Conservation (phyloP, 306 rosid species). For the Chamaecrista fasciculata region DNA sequence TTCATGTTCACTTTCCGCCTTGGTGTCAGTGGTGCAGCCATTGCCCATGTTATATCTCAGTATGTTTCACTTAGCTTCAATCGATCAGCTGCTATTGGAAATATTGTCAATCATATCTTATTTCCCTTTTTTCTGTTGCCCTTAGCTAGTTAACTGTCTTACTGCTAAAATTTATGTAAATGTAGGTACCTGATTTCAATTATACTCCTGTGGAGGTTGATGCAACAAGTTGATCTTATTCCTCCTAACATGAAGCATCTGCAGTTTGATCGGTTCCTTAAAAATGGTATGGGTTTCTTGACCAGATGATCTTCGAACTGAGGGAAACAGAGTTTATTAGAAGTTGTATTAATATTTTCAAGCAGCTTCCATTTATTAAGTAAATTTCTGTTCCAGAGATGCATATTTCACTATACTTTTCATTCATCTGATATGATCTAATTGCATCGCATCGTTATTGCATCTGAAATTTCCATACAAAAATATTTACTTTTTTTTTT, state of each 20-base stretch:
- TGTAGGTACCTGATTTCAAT: conserved; percentile 66
- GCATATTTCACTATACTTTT: background rate
- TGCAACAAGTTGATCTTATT: conserved; percentile 59
- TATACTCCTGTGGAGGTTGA: conserved; percentile 72
- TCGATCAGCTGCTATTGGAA: no score
- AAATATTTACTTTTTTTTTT: background rate
- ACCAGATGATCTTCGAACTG: conserved; percentile 7
- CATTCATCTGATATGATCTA: background rate
- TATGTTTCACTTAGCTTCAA: conserved; percentile 38
- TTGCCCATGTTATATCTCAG: conserved; percentile 97
- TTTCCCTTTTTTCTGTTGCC: conserved; percentile 14
- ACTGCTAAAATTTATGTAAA: conserved; percentile 17
- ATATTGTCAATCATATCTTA: background rate
- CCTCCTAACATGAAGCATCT: conserved; percentile 74
- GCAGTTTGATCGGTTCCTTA: conserved; percentile 68
- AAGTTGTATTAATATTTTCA: background rate
- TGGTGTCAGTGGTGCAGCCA: conserved; percentile 91
- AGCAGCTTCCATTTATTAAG: background rate
- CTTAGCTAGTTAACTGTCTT: conserved; percentile 1
- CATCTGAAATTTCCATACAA: background rate
- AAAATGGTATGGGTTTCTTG: conserved; percentile 52
- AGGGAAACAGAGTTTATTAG: background rate
- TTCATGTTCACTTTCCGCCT: conserved; percentile 63
- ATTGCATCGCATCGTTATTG: background rate
- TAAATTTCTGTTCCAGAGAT: background rate